These are phyloP conservation scores for Bruguiera gymnorhiza DNA, from an alignment of 345 rosid genomes.

Conservation along the genomic window DNA sequence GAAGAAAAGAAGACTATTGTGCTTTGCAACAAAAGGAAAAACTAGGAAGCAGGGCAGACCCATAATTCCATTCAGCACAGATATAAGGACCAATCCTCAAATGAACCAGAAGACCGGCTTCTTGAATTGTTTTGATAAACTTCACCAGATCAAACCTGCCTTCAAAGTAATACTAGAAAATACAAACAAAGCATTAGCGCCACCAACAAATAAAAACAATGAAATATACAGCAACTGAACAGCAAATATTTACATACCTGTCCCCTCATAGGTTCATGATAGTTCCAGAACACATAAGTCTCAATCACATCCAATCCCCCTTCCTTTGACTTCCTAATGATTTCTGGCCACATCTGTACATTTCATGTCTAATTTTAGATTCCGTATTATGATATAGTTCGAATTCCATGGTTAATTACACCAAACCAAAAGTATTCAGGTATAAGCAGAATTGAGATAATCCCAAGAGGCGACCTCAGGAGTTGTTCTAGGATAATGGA, in stretches of 20 bases:
- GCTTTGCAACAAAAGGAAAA: not conserved
- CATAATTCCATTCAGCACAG: conserved; percentile 76
- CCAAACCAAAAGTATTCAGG: not conserved
- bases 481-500: conserved; percentile 55
- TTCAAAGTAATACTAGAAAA: conserved; percentile 50
- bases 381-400: conserved; percentile 4
- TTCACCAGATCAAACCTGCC: conserved; percentile 64
- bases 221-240: not conserved
- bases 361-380: not conserved
- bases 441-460: not conserved
- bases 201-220: not conserved
- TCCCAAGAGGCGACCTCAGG: conserved; percentile 42
- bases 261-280: conserved; percentile 58
- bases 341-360: conserved; percentile 60
- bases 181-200: conserved; percentile 2
- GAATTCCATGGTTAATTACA: not conserved
- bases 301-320: conserved; percentile 66
- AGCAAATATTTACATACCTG: conserved; percentile 31
- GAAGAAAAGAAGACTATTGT: not conserved
- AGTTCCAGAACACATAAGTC: conserved; percentile 65
- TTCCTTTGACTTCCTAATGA: conserved; percentile 58
- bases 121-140: conserved; percentile 52
- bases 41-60: conserved; percentile 31
- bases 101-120: conserved; percentile 65
- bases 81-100: conserved; percentile 73